A percentile compares a stretch with the other conserved stretches of the same genome.
phyloP scores from a whole-genome alignment of 139 green algal genomes.

The Mychonastes homosphaera region DNA sequence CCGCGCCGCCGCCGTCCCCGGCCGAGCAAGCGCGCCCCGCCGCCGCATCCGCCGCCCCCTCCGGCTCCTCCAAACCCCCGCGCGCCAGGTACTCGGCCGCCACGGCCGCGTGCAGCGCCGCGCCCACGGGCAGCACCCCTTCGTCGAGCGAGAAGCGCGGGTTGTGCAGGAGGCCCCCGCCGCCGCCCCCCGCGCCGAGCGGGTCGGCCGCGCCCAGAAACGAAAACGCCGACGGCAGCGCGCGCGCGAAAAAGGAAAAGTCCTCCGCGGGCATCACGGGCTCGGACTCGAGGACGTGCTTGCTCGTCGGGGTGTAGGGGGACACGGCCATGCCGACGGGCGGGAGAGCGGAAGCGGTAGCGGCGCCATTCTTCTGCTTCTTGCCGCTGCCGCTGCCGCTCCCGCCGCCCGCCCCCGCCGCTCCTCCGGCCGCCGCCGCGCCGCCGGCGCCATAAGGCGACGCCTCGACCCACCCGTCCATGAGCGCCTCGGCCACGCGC shows the following conservation, averaged over 20 bases:
- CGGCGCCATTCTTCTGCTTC: too few relatives aligned
- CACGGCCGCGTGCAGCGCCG: slow-evolving; percentile 57
- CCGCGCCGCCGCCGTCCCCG: too few relatives aligned
- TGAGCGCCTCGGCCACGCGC: slow-evolving; percentile 31
- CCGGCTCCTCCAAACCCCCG: background rate
- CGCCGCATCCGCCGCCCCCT: too few relatives aligned
- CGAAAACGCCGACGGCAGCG: slow-evolving; percentile 48
- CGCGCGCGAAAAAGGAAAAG: slow-evolving; percentile 66
- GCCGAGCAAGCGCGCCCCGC: too few relatives aligned
- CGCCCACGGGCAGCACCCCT: slow-evolving; percentile 48
- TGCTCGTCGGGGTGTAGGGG: too few relatives aligned
- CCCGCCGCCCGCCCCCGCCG: too few relatives aligned
- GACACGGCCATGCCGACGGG: too few relatives aligned
- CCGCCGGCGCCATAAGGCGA: too few relatives aligned
- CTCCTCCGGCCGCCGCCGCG: too few relatives aligned
- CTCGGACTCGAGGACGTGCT: slow-evolving; percentile 16
- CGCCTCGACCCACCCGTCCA: too few relatives aligned
- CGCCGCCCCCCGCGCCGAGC: slow-evolving; percentile 37
- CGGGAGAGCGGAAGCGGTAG: too few relatives aligned
- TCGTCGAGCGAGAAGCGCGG: slow-evolving; percentile 71
- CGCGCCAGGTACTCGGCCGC: slow-evolving; percentile 42
- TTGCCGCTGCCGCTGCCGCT: too few relatives aligned
- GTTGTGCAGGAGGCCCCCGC: slow-evolving; percentile 67
- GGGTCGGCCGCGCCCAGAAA: slow-evolving; percentile 81
- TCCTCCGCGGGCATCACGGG: slow-evolving; percentile 60